Percentiles rank a stretch among this genome's conserved stretches.
Evolutionary conservation across 192 early-diverging fungal genomes (phyloP).

Genomic region (Umbelopsis isabellina): DNA sequence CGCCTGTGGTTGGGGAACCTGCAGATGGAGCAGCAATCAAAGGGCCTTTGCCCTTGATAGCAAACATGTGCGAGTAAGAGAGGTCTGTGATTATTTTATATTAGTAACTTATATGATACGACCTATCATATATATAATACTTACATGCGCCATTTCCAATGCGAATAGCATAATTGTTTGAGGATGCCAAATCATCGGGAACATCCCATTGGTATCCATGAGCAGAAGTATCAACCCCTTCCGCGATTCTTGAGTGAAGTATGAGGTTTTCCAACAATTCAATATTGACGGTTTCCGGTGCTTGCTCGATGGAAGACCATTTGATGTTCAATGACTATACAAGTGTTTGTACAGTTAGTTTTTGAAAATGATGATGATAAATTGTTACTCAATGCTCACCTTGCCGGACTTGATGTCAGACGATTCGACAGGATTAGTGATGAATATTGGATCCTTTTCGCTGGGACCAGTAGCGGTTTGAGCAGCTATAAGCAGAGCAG

Average conservation of each 20-base stretch:
- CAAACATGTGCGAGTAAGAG: conserved; percentile 1
- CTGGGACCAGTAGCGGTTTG: background rate
- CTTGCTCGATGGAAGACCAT: background rate
- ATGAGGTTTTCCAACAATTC: conserved; percentile 1
- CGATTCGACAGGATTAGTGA: background rate
- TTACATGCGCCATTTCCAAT: background rate
- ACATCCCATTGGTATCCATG: background rate
- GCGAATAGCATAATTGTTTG: conserved; percentile 13
- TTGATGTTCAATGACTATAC: background rate
- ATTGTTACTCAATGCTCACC: background rate
- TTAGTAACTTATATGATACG: background rate
- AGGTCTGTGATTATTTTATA: background rate
- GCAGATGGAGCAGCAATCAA: too few species aligned
- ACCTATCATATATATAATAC: background rate
- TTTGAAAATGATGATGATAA: background rate
- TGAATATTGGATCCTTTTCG: background rate
- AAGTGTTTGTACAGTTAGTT: too few species aligned
- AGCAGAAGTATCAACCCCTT: background rate
- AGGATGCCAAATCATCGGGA: background rate
- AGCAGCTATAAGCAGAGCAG: background rate
- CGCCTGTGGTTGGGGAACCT: too few species aligned
- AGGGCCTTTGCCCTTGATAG: background rate
- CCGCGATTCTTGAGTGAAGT: background rate
- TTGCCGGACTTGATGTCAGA: background rate
- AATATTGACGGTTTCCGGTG: background rate